A percentile compares a stretch with the other conserved stretches of the same genome.
These are phyloP conservation scores for Dioscorea alata DNA, from an alignment of 106 monocot species.

Conservation along the genomic window DNA sequence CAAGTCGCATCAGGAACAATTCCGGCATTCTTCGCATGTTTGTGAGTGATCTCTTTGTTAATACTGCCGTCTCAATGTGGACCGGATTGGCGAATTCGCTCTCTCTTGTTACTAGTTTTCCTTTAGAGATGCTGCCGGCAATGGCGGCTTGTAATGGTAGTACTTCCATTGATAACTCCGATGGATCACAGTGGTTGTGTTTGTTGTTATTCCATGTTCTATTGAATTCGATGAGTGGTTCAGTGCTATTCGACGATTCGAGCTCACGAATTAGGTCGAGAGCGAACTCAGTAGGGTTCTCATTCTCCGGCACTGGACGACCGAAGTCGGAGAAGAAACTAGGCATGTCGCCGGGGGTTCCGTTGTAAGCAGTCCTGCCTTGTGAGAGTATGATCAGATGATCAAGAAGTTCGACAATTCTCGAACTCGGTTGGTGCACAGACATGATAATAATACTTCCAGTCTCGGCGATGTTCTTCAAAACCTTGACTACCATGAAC, in stretches of 20 bases:
- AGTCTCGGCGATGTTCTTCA: slow-evolving; percentile 73
- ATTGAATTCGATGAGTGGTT: slow-evolving; percentile 52
- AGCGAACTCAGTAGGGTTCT: slow-evolving; percentile 77
- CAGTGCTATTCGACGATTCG: slow-evolving; percentile 38
- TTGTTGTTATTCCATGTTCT: slow-evolving; percentile 19
- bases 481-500: slow-evolving; percentile 84
- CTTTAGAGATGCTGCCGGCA: slow-evolving; percentile 69
- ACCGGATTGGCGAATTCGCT: slow-evolving; percentile 82
- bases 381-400: slow-evolving; percentile 70
- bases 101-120: slow-evolving; percentile 76
- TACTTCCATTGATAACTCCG: no score
- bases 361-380: slow-evolving; percentile 59
- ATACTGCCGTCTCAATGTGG: slow-evolving; percentile 50
- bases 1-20: slow-evolving; percentile 59
- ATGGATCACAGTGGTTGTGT: neutral
- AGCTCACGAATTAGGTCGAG: slow-evolving; percentile 79
- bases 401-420: slow-evolving; percentile 73
- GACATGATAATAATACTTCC: slow-evolving; percentile 89
- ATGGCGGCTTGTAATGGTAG: slow-evolving; percentile 59
- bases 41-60: slow-evolving; percentile 34
- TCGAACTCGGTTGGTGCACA: slow-evolving; percentile 84
- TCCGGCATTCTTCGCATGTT: slow-evolving; percentile 59
- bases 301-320: slow-evolving; percentile 78
- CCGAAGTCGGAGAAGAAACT: slow-evolving; percentile 73
- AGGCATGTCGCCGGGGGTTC: slow-evolving; percentile 38